Evolutionary conservation across 352 stramenopile species (phyloP), one percentile per base, ranked within the genome.

Genomic region (Phytophthora sp.): DNA sequence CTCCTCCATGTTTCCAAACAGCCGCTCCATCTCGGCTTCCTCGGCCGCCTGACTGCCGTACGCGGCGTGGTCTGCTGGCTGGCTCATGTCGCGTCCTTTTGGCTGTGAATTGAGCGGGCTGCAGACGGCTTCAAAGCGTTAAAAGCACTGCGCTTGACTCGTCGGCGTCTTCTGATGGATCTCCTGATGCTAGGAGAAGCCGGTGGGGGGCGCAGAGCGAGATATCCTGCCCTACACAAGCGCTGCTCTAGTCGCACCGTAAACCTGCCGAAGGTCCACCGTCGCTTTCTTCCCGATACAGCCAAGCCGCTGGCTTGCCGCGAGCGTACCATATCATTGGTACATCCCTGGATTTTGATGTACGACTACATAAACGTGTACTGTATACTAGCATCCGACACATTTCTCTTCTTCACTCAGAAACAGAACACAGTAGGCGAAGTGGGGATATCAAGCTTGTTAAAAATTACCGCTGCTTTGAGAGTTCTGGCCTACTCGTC

Each of bases 1-100:
- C 11, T 84, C 54, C 62, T 81, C 82, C 61, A 93, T 83, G 38
- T 77, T 67, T 1, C 65, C 71, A 49, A 84, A 85, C 16, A 88
- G 57, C 8, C 68, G 75, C 64, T 84, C 71, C 65, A 86, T 72
- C 68, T 90, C 75, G 7, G 71, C 77, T 46, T 89, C 80, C 16
- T 75, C 71, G 12, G 55, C 62, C 7, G 61, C 36, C 60, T 73
- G 70, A 26, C 52, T 55, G 57, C 56, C 60, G 26, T 69, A 69
- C 39, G 55, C 36, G 4, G 46, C 31, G 15, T 24, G 33, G 13
- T 51, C 36, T 44, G 35, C 31, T 50, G 27, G 31, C 21, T 70
- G 57, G 33, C 62, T 79, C 71, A 75, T 78, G 18, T 16, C 16
- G 24, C 18, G 30, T 29, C 39, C 30, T 55, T n/a, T 66, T 60